Evolutionary conservation across 2,329 filamentous ascomycete genomes (phyloP), one percentile per base, ranked within the genome.

Genomic region (Didymella segeticola): DNA sequence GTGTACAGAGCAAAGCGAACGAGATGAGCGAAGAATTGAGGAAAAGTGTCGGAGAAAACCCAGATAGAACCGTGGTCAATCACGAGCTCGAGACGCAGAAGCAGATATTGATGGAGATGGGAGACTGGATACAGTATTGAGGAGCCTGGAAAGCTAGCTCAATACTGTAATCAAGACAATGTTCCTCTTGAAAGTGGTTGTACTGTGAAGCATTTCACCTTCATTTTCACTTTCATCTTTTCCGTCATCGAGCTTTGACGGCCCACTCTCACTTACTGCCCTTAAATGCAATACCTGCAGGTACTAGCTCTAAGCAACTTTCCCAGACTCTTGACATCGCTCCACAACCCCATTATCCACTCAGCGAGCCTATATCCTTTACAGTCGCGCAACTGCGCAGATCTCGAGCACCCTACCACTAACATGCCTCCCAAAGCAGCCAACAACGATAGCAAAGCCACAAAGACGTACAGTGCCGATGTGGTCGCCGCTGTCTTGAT

Each of bases 1-100:
- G 72, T 43, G 74, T 78, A 38, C 66, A 65, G 49, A 63, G 51
- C 42, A 78, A 77, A 61, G 70, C 66, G 47, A 67, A 73, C 34
- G 75, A 76, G 53, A 64, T 63, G 63, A 64, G 58, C 37, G 58
- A 61, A 23, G 63, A 58, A 27, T 33, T 68, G 15, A 60, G 57
- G 46, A 52, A 49, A 30, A 60, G 53, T 22, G 46, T 70, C n/a
- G 66, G 62, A 15, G 34, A 38, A 25, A 64, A 62, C 43, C 61
- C 58, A 26, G 54, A 60, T 43, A 61, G 50, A 29, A 58, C 55
- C 39, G 52, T 60, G 30, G 57, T 69, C 46, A 62, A 69, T 39
- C 37, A 53, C 15, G 63, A 64, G 39, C 55, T 74, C 26, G 64
- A 70, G 43, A 39, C 43, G n/a, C 70, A 73, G 51, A 61, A 56